phyloP scores from a whole-genome alignment of 768 basidiomycete species.

The Rhizopogon rudus region DNA sequence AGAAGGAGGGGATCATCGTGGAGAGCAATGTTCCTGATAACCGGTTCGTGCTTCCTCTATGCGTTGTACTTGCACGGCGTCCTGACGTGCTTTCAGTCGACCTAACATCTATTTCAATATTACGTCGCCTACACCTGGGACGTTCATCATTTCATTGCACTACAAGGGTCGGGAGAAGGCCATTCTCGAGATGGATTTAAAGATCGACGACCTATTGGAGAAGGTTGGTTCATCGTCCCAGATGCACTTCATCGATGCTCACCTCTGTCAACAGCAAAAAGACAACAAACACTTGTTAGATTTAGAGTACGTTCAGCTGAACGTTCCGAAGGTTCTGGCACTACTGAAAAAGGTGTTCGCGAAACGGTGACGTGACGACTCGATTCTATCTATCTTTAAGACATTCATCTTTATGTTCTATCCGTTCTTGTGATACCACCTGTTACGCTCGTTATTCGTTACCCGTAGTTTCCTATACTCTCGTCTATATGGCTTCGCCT shows the following conservation, averaged over 20 bases:
- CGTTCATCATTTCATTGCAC: constrained; percentile 97
- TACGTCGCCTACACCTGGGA: constrained; percentile 94
- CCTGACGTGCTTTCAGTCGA: constrained; percentile 48
- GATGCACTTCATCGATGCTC: constrained; percentile 6
- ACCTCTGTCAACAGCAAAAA: constrained; percentile 70
- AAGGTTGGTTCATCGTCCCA: constrained; percentile 54
- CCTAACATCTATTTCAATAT: constrained; percentile 99
- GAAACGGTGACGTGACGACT: constrained; percentile 54
- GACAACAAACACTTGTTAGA: constrained; percentile 96
- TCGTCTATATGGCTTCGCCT: constrained; percentile 4
- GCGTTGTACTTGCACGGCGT: not conserved
- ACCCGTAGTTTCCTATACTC: constrained; percentile 3
- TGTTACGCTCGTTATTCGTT: constrained; percentile 21
- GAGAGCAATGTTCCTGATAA: constrained; percentile 99
- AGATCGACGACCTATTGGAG: constrained; percentile 96
- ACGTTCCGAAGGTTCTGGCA: constrained; percentile 91
- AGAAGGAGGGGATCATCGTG: constrained; percentile 99
- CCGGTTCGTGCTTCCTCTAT: constrained; percentile 46
- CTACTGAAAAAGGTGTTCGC: constrained; percentile 93
- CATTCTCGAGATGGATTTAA: constrained; percentile 98
- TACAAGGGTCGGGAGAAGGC: constrained; percentile 99
- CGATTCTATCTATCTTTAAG: constrained; percentile 13
- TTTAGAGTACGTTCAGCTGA: constrained; percentile 95
- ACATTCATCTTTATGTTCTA: constrained; percentile 22
- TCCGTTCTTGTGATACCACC: constrained; percentile 27